A percentile compares a stretch with the other conserved stretches of the same genome.
phyloP scores from a whole-genome alignment of 805 yeast genomes.

The Candida adriatica region DNA sequence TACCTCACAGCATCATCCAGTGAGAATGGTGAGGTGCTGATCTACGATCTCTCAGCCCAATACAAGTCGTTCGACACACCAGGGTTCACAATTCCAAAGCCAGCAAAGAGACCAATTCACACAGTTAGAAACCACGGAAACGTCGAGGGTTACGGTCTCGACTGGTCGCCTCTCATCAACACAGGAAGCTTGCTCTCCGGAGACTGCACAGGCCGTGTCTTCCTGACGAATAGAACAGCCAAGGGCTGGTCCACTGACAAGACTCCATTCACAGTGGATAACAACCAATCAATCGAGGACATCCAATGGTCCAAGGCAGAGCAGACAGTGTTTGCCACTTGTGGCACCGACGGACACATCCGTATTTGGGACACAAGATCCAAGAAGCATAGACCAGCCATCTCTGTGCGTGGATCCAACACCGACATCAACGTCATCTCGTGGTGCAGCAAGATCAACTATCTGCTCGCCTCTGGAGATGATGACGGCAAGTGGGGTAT shows the following conservation, averaged over 20 bases:
- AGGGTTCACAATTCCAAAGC: constrained; percentile 74
- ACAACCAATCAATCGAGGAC: constrained; percentile 84
- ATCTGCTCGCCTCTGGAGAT: constrained; percentile 89
- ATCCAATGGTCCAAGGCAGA: constrained; percentile 95
- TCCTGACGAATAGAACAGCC: constrained; percentile 68
- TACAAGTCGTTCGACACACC: constrained; percentile 81
- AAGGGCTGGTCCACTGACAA: constrained; percentile 82
- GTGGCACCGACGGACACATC: constrained; percentile 85
- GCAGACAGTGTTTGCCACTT: constrained; percentile 90
- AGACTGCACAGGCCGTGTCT: constrained; percentile 80
- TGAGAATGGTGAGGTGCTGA: constrained; percentile 84
- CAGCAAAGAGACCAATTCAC: constrained; percentile 71
- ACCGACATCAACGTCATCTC: constrained; percentile 92
- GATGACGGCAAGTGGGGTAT: constrained; percentile 97
- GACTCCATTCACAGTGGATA: constrained; percentile 57
- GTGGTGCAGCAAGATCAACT: constrained; percentile 86
- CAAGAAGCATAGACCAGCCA: constrained; percentile 84
- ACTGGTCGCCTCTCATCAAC: constrained; percentile 85
- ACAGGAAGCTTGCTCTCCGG: constrained; percentile 85
- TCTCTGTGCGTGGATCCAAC: constrained; percentile 71
- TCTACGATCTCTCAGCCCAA: constrained; percentile 78
- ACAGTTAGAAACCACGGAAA: constrained; percentile 82
- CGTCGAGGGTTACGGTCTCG: constrained; percentile 96
- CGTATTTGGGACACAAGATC: constrained; percentile 97
- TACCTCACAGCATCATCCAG: constrained; percentile 81